These are phyloP conservation scores for Debaryomyces sp. DNA, from an alignment of 1,139 yeast genomes.

Conservation along the genomic window DNA sequence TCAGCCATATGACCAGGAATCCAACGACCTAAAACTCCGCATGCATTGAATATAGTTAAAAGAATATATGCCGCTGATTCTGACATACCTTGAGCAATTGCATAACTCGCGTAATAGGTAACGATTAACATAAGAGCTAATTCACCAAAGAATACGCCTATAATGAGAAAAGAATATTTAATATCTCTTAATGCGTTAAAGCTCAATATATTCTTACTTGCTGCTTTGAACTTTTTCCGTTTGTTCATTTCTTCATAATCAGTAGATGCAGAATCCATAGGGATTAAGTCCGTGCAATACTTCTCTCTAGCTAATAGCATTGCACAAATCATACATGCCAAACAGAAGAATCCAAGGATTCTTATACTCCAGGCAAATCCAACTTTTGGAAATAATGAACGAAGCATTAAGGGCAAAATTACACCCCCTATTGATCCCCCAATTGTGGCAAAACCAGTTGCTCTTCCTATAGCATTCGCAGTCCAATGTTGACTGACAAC, in stretches of 20 bases:
- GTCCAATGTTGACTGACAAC: conserved; percentile 43
- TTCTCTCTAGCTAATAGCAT: conserved; percentile 12
- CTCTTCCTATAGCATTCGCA: conserved; percentile 33
- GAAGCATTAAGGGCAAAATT: conserved; percentile 36
- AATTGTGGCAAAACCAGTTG: conserved; percentile 39
- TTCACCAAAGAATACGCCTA: conserved; percentile 52
- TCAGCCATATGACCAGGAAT: conserved; percentile 60
- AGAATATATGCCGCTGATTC: conserved; percentile 54
- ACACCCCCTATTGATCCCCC: conserved; percentile 47
- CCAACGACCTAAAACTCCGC: conserved; percentile 61
- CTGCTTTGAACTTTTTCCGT: conserved; percentile 6
- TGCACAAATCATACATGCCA: conserved; percentile 27
- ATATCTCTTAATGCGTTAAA: conserved; percentile 28
- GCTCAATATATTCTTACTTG: conserved; percentile 23
- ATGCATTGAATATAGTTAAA: conserved; percentile 58
- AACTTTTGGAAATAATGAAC: conserved; percentile 29
- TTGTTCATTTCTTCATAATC: conserved; percentile 8
- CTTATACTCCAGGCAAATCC: conserved; percentile 43
- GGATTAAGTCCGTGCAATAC: conserved; percentile 7
- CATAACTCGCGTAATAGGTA: conserved; percentile 60
- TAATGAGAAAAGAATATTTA: conserved; percentile 28
- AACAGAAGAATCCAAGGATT: conserved; percentile 34
- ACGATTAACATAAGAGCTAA: conserved; percentile 53
- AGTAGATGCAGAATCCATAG: conserved; percentile 2
- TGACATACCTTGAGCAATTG: conserved; percentile 53